phyloP scores from a whole-genome alignment of 345 rosid genomes.

The Zanthoxylum bungeanum region DNA sequence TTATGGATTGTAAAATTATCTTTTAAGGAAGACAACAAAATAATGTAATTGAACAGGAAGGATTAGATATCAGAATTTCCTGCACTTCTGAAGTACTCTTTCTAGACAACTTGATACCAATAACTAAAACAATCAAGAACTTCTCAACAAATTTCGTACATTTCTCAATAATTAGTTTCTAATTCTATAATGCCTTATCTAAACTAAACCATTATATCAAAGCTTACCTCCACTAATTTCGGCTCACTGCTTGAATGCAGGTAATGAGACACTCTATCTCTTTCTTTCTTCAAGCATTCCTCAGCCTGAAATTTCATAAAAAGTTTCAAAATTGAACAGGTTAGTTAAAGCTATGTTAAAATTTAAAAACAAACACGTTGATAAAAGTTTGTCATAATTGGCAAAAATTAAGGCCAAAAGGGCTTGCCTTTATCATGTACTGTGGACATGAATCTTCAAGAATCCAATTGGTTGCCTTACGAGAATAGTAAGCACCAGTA shows the following conservation, averaged over 20 bases:
- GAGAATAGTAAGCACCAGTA: conserved; percentile 72
- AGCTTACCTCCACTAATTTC: conserved; percentile 86
- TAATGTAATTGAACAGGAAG: background rate
- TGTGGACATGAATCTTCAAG: conserved; percentile 72
- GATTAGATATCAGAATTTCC: background rate
- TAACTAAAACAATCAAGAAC: background rate
- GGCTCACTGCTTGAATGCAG: conserved; percentile 84
- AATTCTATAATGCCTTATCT: background rate
- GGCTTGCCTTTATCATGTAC: conserved; percentile 74
- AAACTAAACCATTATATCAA: background rate
- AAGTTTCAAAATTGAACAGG: background rate
- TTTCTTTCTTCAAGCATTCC: conserved; percentile 89
- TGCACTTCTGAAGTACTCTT: background rate
- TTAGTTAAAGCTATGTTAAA: background rate
- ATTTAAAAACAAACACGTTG: background rate
- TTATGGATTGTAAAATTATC: background rate
- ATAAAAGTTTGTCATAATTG: background rate
- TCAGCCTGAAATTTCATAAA: conserved; percentile 58
- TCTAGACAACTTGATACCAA: background rate
- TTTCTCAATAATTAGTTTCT: background rate
- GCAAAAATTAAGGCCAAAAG: background rate
- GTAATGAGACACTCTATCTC: conserved; percentile 86
- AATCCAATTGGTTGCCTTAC: conserved; percentile 89
- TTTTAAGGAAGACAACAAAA: background rate
- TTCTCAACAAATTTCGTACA: background rate